phyloP scores from a whole-genome alignment of 495 filamentous ascomycete species.

The Thermothielavioides terrestris region DNA sequence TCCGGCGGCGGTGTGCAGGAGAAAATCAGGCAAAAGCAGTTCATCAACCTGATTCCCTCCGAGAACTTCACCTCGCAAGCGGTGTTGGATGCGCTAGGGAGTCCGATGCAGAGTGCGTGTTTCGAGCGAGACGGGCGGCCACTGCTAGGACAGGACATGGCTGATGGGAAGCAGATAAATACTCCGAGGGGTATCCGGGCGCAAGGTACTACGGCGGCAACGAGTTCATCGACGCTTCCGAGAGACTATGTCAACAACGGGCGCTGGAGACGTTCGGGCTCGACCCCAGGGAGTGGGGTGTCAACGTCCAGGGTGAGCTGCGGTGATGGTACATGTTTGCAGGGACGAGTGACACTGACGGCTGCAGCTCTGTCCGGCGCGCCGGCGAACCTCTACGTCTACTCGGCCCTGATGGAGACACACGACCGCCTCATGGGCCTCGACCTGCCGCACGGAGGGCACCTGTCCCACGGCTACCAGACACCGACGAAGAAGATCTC shows the following conservation, averaged over 20 bases:
- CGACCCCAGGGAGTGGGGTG: constrained; percentile 83
- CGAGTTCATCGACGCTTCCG: constrained; percentile 85
- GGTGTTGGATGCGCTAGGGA: constrained; percentile 90
- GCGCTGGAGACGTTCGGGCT: constrained; percentile 81
- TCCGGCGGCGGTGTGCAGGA: constrained; percentile 58
- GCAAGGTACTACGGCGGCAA: constrained; percentile 97
- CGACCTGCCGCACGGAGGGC: constrained; percentile 91
- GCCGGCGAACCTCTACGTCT: constrained; percentile 91
- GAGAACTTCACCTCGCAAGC: constrained; percentile 99
- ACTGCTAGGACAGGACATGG: not conserved
- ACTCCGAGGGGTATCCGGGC: constrained; percentile 96
- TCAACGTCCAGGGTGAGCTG: constrained; percentile 84
- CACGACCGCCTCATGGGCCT: constrained; percentile 97
- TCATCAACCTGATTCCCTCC: constrained; percentile 96
- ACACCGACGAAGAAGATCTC: constrained; percentile 98
- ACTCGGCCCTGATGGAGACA: constrained; percentile 81
- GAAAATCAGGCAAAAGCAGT: constrained; percentile 90
- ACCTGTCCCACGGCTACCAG: constrained; percentile 96
- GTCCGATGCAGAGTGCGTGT: constrained; percentile 90
- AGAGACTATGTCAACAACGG: constrained; percentile 80
- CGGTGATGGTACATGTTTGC: not conserved
- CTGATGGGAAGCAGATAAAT: constrained; percentile 63
- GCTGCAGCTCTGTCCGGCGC: constrained; percentile 79
- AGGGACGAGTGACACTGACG: not conserved
- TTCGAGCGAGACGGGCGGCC: not conserved